Evolutionary conservation across 495 filamentous ascomycete genomes (phyloP).

Genomic region (Friedmanniomyces endolithicus): DNA sequence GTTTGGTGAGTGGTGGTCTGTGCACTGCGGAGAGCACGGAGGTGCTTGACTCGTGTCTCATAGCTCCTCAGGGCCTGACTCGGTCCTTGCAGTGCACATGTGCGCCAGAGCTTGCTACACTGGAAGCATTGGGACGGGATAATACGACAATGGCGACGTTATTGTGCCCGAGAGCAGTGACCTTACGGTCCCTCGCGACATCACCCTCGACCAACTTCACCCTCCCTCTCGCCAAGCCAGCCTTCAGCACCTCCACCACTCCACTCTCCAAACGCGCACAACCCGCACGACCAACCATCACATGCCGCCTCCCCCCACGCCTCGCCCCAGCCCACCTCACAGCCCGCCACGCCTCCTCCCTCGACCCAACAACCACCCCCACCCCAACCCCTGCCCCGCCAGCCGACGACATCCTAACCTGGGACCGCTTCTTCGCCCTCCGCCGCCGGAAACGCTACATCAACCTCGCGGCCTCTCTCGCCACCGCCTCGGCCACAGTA

Average conservation of each 20-base stretch:
- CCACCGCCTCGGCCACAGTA: conserved; percentile 47
- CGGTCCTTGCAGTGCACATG: no score
- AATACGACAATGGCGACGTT: conserved; percentile 7
- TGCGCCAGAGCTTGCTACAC: no score
- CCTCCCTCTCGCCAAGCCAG: background rate
- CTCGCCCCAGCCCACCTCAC: background rate
- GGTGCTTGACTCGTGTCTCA: no score
- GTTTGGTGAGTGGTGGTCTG: no score
- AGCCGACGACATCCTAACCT: conserved; percentile 44
- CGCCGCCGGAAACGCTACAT: conserved; percentile 72
- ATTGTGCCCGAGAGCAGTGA: conserved; percentile 1
- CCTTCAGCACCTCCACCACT: background rate
- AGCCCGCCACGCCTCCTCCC: background rate
- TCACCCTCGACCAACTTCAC: background rate
- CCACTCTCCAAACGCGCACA: background rate
- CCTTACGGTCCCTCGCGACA: background rate
- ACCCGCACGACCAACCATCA: background rate
- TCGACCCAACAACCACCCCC: background rate
- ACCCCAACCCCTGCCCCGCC: background rate
- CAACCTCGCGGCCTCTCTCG: conserved; percentile 62
- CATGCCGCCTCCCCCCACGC: background rate
- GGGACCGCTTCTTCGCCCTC: conserved; percentile 88
- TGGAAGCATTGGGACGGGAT: no score
- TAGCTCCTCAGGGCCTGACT: no score
- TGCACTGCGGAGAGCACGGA: no score